Evolutionary conservation across 148 eudicot genomes (phyloP).

Genomic region (Rhododendron henanense): DNA sequence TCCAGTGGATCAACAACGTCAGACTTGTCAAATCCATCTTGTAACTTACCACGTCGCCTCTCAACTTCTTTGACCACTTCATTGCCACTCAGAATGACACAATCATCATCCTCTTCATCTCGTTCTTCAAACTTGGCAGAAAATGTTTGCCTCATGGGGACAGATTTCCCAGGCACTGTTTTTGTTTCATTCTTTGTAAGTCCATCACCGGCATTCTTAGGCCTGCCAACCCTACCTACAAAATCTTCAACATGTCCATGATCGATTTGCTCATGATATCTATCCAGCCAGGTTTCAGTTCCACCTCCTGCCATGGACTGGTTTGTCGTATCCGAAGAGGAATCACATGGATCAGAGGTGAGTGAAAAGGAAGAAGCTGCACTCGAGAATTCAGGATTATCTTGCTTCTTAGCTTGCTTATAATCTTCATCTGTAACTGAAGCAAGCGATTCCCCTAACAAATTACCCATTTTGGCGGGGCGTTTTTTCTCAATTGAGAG

Average conservation of each 20-base stretch:
- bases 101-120: constrained; percentile 46
- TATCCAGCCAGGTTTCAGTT: constrained; percentile 15
- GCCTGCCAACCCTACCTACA: constrained; percentile 16
- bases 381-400: constrained; percentile 30
- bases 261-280: constrained; percentile 4
- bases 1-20: constrained; percentile 31
- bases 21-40: constrained; percentile 28
- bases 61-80: constrained; percentile 25
- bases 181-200: constrained; percentile 14
- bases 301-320: constrained; percentile 22
- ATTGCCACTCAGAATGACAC: constrained; percentile 37
- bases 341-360: constrained; percentile 33
- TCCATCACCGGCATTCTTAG: constrained; percentile 7
- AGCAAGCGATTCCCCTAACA: constrained; percentile 25
- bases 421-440: constrained; percentile 17
- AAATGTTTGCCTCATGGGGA: neutral
- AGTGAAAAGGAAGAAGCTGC: constrained; percentile 46
- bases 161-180: constrained; percentile 19
- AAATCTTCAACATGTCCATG: constrained; percentile 13
- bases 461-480: constrained; percentile 31
- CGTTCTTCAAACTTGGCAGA: constrained; percentile 15
- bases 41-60: constrained; percentile 18
- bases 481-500: constrained; percentile 75
- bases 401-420: constrained; percentile 21
- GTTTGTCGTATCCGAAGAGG: constrained; percentile 28